These are phyloP conservation scores for Lepidium campestre DNA, from an alignment of 441 rosid genomes.

Conservation along the genomic window DNA sequence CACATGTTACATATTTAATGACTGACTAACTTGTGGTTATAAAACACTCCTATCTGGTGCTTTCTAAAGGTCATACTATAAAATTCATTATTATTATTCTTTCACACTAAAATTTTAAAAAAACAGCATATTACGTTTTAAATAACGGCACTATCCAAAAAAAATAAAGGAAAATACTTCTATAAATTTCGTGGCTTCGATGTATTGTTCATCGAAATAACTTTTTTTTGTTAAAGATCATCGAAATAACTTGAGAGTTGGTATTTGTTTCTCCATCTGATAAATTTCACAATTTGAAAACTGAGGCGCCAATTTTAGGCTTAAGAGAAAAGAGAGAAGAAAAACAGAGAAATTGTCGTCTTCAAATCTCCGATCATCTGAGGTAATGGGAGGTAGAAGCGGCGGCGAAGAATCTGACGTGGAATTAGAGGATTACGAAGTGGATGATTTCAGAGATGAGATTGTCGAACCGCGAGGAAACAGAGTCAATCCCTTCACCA, in stretches of 20 bases:
- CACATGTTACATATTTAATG: slow-evolving; percentile 2
- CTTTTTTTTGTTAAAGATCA: no score
- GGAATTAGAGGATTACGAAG: slow-evolving; percentile 32
- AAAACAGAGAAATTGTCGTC: not conserved
- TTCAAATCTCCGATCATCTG: slow-evolving; percentile 1
- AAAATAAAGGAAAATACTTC: not conserved
- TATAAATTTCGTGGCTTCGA: slow-evolving; percentile 12
- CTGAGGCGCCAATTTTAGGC: slow-evolving; percentile 25
- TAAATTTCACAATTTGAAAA: not conserved
- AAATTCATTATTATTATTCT: not conserved
- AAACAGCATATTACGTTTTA: no score
- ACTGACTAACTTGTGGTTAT: slow-evolving; percentile 17
- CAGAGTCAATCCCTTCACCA: slow-evolving; percentile 48
- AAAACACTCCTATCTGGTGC: not conserved
- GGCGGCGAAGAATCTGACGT: slow-evolving; percentile 14
- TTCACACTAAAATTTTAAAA: no score
- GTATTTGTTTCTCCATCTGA: not conserved
- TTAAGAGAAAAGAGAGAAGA: slow-evolving; percentile 2
- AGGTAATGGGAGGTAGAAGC: slow-evolving; percentile 18
- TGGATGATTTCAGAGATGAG: slow-evolving; percentile 45
- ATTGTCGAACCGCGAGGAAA: slow-evolving; percentile 53
- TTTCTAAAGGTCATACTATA: slow-evolving; percentile 2
- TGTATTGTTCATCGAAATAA: not conserved
- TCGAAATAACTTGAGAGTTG: slow-evolving; percentile 2
- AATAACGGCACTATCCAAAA: slow-evolving; percentile 13